These are phyloP conservation scores for Fusarium hainanense DNA, from an alignment of 2,329 filamentous ascomycete species.

Conservation along the genomic window DNA sequence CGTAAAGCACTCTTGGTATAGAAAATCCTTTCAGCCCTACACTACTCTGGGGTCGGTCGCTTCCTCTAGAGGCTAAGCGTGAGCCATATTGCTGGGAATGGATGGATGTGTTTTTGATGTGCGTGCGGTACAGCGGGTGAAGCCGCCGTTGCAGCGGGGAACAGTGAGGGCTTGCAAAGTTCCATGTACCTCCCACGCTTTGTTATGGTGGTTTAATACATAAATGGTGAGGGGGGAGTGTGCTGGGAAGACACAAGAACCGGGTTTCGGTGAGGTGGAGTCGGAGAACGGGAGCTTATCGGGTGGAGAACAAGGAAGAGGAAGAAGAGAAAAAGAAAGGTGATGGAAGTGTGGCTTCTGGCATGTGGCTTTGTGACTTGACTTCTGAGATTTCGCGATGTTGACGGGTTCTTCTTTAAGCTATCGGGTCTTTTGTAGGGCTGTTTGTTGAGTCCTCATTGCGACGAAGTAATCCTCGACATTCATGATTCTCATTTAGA, in stretches of 20 bases:
- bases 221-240: constrained; percentile 25
- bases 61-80: constrained; percentile 47
- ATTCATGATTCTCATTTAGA: neutral
- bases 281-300: constrained; percentile 31
- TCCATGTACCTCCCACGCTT: constrained; percentile 9
- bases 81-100: constrained; percentile 32
- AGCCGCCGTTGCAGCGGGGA: constrained; percentile 43
- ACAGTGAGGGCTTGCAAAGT: neutral
- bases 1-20: constrained; percentile 14
- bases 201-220: constrained; percentile 5
- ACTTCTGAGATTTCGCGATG: neutral
- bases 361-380: constrained; percentile 20
- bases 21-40: constrained; percentile 39
- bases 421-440: neutral
- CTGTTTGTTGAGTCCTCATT: neutral
- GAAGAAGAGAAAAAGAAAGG: neutral
- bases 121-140: constrained; percentile 39
- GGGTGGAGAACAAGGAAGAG: constrained; percentile 16
- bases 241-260: constrained; percentile 2
- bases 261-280: constrained; percentile 36
- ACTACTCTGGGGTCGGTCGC: constrained; percentile 28
- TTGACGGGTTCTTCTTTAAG: neutral
- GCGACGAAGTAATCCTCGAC: neutral
- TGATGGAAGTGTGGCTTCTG: constrained; percentile 12
- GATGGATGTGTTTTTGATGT: constrained; percentile 34